phyloP scores from a whole-genome alignment of 257 asterid species.

The Gentiana macrophylla region DNA sequence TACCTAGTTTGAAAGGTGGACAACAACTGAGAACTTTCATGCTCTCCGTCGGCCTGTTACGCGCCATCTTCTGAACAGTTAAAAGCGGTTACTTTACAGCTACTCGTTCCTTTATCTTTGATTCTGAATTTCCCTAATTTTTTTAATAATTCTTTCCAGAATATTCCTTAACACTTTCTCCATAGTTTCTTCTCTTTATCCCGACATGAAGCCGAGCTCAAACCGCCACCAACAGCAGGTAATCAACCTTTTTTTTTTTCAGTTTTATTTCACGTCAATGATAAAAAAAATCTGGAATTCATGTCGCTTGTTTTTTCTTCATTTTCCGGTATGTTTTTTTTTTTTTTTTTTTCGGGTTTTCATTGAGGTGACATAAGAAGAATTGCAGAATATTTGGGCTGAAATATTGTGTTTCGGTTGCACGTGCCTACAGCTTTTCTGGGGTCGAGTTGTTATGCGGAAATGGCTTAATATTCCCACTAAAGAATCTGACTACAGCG shows the following conservation, averaged over 20 bases:
- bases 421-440: constrained; percentile 72
- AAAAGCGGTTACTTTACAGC: not conserved
- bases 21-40: too few relatives aligned
- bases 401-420: constrained; percentile 73
- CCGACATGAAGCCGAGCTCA: constrained; percentile 21
- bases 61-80: constrained; percentile 7
- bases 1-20: too few relatives aligned
- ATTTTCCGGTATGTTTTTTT: not conserved
- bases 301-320: not conserved
- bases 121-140: constrained; percentile 2
- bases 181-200: constrained; percentile 3
- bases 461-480: constrained; percentile 58
- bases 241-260: constrained; percentile 5
- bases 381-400: constrained; percentile 72
- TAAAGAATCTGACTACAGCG: constrained; percentile 58
- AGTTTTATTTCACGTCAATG: too few relatives aligned
- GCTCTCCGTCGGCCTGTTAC: not conserved
- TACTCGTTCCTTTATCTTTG: not conserved
- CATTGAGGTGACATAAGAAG: constrained; percentile 12
- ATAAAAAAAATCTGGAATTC: not conserved
- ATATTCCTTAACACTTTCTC: not conserved
- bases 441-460: constrained; percentile 79
- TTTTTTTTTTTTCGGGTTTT: not conserved
- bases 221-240: constrained; percentile 35
- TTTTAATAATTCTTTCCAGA: not conserved